These are phyloP conservation scores for Citrus cavaleriei DNA, from an alignment of 345 rosid species.

Conservation along the genomic window DNA sequence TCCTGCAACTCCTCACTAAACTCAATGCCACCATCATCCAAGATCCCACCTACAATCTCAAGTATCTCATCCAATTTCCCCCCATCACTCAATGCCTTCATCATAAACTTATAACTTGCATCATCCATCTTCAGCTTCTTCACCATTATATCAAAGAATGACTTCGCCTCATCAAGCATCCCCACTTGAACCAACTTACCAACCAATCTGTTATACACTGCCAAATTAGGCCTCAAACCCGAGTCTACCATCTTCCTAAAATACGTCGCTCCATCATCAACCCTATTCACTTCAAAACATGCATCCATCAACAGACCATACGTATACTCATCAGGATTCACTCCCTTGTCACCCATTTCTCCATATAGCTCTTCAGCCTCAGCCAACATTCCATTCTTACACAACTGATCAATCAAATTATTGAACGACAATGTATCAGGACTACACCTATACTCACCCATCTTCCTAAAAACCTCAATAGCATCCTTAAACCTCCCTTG, in stretches of 20 bases:
- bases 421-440: conserved; percentile 69
- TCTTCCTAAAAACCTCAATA: conserved; percentile 58
- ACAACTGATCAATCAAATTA: conserved; percentile 76
- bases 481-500: conserved; percentile 66
- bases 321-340: conserved; percentile 83
- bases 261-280: conserved; percentile 80
- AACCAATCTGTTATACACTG: conserved; percentile 66
- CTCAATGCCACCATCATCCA: conserved; percentile 63
- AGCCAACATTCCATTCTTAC: conserved; percentile 56
- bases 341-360: conserved; percentile 77
- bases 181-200: conserved; percentile 57
- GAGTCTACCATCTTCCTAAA: conserved; percentile 68
- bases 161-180: conserved; percentile 74
- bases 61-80: conserved; percentile 72
- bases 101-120: conserved; percentile 71
- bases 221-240: conserved; percentile 70
- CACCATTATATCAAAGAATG: conserved; percentile 72
- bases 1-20: conserved; percentile 71
- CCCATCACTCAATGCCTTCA: conserved; percentile 57
- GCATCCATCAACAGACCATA: conserved; percentile 70
- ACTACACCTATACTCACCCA: conserved; percentile 60
- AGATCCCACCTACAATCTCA: conserved; percentile 62
- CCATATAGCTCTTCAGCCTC: conserved; percentile 71
- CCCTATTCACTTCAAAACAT: conserved; percentile 53
- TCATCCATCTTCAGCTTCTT: conserved; percentile 84